Evolutionary conservation across 768 basidiomycete species (phyloP), one percentile per base, ranked within the genome.

Genomic region (Xanthoconium stramineum): DNA sequence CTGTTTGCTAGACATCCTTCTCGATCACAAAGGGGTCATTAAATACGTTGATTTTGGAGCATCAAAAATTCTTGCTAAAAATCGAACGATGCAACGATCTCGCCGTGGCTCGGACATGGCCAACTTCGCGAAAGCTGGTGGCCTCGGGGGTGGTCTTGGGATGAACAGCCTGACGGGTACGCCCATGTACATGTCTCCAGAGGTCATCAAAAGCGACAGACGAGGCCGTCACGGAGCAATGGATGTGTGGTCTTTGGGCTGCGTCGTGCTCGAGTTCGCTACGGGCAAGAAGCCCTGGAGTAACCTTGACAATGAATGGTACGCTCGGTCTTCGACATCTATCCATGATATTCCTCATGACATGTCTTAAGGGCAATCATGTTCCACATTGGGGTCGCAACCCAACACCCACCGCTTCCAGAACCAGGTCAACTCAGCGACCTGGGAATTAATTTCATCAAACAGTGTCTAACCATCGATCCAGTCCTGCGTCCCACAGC

Each of bases 151-250:
- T 43, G 72, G 76, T 6, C 69, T 80, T 28, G 83, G 79, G 33
- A 77, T 87, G 73, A 86, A 86, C 73, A 91, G 90, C 62, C 75
- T 99, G 35, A 97, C 95, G 1, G 96, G 94, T 17, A 99, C 97
- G 13, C 97, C 97, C 0, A 98, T 98, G 96, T 98, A 99, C 72
- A 98, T 99, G 93, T 97, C 95, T 6, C 97, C 97, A 2, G 97
- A 99, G 69, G 85, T 97, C 52, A 98, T 99, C 77, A 92, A 96
- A 75, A 97, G 90, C 64, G 93, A 96, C 64, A 87, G 81, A 59
- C 78, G 85, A 14, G 94, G 94, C 29, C 80, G 89, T 49, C 86
- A 91, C 60, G 97, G 97, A 17, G 93, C 96, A 12, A 97, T 97
- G 91, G 97, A 99, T 69, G 87, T 99, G 43, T 99, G 97, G 97